These are phyloP conservation scores for Cladosporium colombiae DNA, from an alignment of 2,329 filamentous ascomycete species.

Conservation along the genomic window DNA sequence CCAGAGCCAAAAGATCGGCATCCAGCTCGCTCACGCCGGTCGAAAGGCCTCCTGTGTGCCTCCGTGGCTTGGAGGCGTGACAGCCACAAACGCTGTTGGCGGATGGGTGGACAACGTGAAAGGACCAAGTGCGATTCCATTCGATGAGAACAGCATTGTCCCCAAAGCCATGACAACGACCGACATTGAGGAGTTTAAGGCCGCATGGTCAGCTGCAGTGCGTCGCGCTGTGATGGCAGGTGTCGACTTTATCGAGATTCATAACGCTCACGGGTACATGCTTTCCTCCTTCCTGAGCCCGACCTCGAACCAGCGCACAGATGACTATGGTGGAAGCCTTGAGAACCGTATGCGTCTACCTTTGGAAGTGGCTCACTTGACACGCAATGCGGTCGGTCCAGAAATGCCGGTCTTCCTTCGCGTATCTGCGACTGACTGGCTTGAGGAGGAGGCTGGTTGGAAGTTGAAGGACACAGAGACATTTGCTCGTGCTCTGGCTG, in stretches of 20 bases:
- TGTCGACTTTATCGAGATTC: constrained; percentile 76
- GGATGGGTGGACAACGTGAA: constrained; percentile 56
- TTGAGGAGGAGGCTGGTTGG: neutral
- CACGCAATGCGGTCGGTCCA: constrained; percentile 40
- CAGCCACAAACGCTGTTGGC: constrained; percentile 54
- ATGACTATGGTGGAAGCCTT: constrained; percentile 46
- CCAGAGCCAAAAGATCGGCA: constrained; percentile 71
- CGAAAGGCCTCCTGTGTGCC: constrained; percentile 59
- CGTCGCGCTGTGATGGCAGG: constrained; percentile 58
- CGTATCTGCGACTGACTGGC: constrained; percentile 15
- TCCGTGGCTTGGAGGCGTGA: constrained; percentile 62
- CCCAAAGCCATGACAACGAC: constrained; percentile 68
- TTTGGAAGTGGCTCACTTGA: constrained; percentile 42
- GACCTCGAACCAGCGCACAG: constrained; percentile 45
- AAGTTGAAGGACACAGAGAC: constrained; percentile 57
- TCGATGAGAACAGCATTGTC: constrained; percentile 59
- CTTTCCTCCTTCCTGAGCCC: constrained; percentile 47
- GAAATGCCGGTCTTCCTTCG: constrained; percentile 18
- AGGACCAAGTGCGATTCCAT: constrained; percentile 63
- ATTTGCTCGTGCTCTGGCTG: constrained; percentile 56
- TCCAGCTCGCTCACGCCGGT: constrained; percentile 82
- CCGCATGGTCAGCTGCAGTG: constrained; percentile 63
- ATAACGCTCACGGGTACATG: constrained; percentile 56
- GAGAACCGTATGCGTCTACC: constrained; percentile 46
- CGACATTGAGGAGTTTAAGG: constrained; percentile 68